phyloP scores from a whole-genome alignment of 2,329 filamentous ascomycete genomes.

The Fusarium piperis region DNA sequence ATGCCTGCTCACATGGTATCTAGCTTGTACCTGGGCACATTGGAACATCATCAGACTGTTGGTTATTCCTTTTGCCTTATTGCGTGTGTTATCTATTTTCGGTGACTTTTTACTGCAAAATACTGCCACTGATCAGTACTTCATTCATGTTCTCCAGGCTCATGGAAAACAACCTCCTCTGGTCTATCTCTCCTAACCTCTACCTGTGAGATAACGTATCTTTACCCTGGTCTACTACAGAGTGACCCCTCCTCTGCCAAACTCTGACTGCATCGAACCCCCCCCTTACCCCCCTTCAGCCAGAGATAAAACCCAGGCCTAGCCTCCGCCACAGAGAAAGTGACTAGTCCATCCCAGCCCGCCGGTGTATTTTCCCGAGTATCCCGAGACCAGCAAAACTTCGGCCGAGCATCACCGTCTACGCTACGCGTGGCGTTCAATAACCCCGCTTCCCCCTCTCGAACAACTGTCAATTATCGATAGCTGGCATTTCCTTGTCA shows the following conservation, averaged over 20 bases:
- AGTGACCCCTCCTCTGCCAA: background rate
- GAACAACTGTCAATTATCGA: background rate
- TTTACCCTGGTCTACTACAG: background rate
- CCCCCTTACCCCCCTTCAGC: background rate
- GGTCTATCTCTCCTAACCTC: background rate
- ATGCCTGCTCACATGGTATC: background rate
- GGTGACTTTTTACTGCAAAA: background rate
- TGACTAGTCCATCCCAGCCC: background rate
- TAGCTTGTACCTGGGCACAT: background rate
- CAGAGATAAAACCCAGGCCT: background rate
- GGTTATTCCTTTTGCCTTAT: background rate
- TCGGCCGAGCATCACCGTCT: background rate
- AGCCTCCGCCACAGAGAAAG: background rate
- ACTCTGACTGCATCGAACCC: background rate
- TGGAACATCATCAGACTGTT: background rate
- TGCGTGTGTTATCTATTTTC: background rate
- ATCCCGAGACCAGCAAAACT: background rate
- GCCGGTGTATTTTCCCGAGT: background rate
- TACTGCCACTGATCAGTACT: background rate
- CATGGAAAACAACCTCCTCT: background rate
- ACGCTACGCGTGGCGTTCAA: background rate
- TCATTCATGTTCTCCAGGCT: background rate
- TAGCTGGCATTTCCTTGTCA: background rate
- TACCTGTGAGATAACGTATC: background rate
- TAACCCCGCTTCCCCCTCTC: background rate